phyloP scores from a whole-genome alignment of 176 grass and related monocot genomes.

The Dactylis glomerata region DNA sequence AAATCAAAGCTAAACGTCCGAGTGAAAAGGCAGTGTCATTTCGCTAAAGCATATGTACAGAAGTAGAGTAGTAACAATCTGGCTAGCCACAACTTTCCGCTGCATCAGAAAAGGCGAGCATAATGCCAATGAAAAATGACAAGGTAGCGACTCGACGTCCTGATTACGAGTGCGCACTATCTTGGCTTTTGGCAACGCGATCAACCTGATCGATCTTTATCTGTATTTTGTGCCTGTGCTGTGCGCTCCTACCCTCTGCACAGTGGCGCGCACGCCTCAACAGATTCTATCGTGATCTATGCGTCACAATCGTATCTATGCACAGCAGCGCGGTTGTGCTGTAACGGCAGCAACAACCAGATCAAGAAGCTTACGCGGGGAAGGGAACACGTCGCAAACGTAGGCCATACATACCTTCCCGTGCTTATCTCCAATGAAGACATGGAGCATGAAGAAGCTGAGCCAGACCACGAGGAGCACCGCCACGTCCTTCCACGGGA shows the following conservation, averaged over 20 bases:
- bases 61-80: not conserved
- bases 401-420: conserved; percentile 72
- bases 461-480: conserved; percentile 61
- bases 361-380: not conserved
- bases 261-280: not conserved
- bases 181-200: not conserved
- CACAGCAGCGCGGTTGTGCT: not conserved
- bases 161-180: not conserved
- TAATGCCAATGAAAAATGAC: conserved; percentile 8
- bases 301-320: not conserved
- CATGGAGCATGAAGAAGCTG: conserved; percentile 79
- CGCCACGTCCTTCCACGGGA: conserved; percentile 58
- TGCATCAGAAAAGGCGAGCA: not conserved
- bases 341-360: not conserved
- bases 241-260: not conserved
- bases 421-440: conserved; percentile 68
- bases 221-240: not conserved
- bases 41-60: not conserved
- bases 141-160: not conserved
- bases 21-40: not conserved
- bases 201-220: not conserved
- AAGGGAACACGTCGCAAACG: conserved; percentile 1
- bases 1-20: too few relatives aligned
- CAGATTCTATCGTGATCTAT: not conserved
- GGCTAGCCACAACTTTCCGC: not conserved